Conservation (phyloP, 2,329 filamentous ascomycete genomes). For the Diaporthe capsici region DNA sequence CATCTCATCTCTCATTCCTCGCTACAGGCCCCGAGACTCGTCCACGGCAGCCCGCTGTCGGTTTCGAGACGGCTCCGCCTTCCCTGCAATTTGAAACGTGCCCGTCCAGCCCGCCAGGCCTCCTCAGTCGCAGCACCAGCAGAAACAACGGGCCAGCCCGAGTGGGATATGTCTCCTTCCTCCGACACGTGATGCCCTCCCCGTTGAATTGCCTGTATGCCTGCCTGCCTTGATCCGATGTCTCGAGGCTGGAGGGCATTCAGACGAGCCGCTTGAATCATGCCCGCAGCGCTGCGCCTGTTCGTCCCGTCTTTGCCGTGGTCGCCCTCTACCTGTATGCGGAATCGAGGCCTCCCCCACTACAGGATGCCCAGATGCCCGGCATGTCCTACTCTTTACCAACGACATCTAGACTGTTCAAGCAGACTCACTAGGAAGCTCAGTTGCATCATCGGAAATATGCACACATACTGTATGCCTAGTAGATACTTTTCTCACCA, state of each 20-base stretch:
- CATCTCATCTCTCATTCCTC: slow-evolving; percentile 25
- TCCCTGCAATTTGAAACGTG: slow-evolving; percentile 29
- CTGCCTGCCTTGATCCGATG: slow-evolving; percentile 1
- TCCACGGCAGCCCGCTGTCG: slow-evolving; percentile 22
- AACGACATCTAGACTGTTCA: background rate
- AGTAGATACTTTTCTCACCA: background rate
- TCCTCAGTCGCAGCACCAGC: background rate
- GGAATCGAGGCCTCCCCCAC: background rate
- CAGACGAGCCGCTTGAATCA: slow-evolving; percentile 3
- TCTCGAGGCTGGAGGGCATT: background rate
- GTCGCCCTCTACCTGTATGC: background rate
- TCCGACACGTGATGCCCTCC: background rate
- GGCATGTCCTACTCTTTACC: no score
- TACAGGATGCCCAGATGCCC: background rate
- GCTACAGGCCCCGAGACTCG: slow-evolving; percentile 17
- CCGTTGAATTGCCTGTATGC: background rate
- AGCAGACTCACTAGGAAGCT: no score
- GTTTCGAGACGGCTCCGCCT: slow-evolving; percentile 33
- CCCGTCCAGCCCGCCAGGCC: slow-evolving; percentile 7
- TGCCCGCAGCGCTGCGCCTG: background rate
- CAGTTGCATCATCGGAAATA: background rate
- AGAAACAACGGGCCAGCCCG: slow-evolving; percentile 12
- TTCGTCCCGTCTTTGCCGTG: slow-evolving; percentile 4
- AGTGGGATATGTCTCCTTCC: background rate
- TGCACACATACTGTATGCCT: background rate